Percentiles rank a stretch among this genome's conserved stretches.
Conservation (phyloP, 495 filamentous ascomycete genomes). For the Lasiosphaeria miniovina region DNA sequence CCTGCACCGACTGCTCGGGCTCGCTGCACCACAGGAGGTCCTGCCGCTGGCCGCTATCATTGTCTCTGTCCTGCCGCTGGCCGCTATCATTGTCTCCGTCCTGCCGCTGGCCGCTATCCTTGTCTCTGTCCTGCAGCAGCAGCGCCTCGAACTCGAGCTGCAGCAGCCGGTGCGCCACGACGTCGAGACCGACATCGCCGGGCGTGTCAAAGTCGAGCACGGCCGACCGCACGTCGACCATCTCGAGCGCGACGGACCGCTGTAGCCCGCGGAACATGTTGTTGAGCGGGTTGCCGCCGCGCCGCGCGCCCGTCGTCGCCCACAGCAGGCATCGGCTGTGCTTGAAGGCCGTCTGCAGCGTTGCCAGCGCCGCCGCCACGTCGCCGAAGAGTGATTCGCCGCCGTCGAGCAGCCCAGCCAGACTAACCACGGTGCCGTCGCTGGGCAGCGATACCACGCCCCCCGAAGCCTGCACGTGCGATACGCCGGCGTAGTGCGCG, state of each 20-base stretch:
- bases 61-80: too few species aligned
- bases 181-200: neutral
- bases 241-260: slow-evolving; percentile 4
- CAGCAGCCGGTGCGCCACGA: slow-evolving; percentile 2
- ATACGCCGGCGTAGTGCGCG: neutral
- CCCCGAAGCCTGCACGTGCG: too few species aligned
- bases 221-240: slow-evolving; percentile 1
- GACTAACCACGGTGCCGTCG: slow-evolving; percentile 5
- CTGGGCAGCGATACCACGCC: neutral
- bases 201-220: slow-evolving; percentile 4
- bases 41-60: too few species aligned
- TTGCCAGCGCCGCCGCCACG: slow-evolving; percentile 2
- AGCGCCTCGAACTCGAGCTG: neutral
- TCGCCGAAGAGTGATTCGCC: slow-evolving; percentile 2
- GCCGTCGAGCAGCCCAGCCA: slow-evolving; percentile 1
- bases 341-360: slow-evolving; percentile 1
- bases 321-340: slow-evolving; percentile 10
- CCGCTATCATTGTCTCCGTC: too few species aligned
- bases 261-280: slow-evolving; percentile 14
- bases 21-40: too few species aligned
- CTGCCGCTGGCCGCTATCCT: slow-evolving; percentile 2
- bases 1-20: too few species aligned
- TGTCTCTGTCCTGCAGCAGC: too few species aligned
- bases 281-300: slow-evolving; percentile 2
- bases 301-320: slow-evolving; percentile 2